Conservation (phyloP, 176 grass and related monocot species). For the Bothriochloa decipiens region DNA sequence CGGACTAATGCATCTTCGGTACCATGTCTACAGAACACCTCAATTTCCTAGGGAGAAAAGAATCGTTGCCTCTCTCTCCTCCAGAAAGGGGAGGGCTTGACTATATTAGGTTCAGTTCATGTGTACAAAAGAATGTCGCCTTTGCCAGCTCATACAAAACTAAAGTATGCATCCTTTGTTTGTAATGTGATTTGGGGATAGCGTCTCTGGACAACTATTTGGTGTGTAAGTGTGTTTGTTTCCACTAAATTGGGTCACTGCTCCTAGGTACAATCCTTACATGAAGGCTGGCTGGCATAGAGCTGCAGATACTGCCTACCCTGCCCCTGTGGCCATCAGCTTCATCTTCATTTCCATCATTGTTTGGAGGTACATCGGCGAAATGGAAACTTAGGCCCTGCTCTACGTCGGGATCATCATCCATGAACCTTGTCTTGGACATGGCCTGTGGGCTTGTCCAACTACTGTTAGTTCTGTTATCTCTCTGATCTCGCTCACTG, state of each 20-base stretch:
- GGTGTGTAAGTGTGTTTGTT: background rate
- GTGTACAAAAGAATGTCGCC: conserved; percentile 52
- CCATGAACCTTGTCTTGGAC: conserved; percentile 61
- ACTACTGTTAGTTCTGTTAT: conserved; percentile 21
- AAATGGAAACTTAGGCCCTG: conserved; percentile 65
- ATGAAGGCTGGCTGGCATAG: conserved; percentile 45
- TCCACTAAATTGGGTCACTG: conserved; percentile 72
- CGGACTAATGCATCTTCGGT: background rate
- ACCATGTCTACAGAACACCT: background rate
- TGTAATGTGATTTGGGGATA: background rate
- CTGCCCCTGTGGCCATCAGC: conserved; percentile 12
- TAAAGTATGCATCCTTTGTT: conserved; percentile 16
- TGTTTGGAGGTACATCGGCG: conserved; percentile 35
- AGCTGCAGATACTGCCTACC: conserved; percentile 23
- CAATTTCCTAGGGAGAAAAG: background rate
- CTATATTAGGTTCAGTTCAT: conserved; percentile 23
- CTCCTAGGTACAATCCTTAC: conserved; percentile 89
- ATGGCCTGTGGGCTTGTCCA: conserved; percentile 31
- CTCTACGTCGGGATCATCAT: conserved; percentile 57
- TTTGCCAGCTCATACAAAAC: conserved; percentile 35
- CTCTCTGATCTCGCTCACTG: conserved; percentile 33
- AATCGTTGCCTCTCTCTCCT: conserved; percentile 31
- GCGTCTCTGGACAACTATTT: conserved; percentile 5
- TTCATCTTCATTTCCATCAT: conserved; percentile 32
- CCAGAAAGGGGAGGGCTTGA: background rate